Evolutionary conservation across 148 eudicot species (phyloP).

Genomic region (Persicaria maculosa): DNA sequence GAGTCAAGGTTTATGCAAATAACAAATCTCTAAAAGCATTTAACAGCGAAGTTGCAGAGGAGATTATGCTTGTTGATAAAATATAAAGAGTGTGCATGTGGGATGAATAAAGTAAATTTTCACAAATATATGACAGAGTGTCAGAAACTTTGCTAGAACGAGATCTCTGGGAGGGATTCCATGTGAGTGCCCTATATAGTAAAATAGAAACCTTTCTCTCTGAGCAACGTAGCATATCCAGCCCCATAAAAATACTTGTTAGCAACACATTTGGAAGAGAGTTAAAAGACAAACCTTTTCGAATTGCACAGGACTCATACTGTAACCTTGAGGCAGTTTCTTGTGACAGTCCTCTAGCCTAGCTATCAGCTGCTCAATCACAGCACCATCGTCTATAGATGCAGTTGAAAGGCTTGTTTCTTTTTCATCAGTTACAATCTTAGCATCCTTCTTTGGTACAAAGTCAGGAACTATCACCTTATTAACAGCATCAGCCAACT

Average conservation of each 20-base stretch:
- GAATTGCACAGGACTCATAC: slow-evolving; percentile 38
- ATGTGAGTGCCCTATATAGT: neutral
- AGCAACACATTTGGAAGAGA: neutral
- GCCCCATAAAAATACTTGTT: neutral
- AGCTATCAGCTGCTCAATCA: slow-evolving; percentile 26
- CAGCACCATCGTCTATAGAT: slow-evolving; percentile 34
- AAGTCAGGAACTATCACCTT: slow-evolving; percentile 36
- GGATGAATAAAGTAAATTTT: neutral
- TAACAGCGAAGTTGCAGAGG: neutral
- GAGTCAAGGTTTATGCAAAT: neutral
- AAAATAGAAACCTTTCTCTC: neutral
- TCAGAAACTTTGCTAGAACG: neutral
- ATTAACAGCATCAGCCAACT: slow-evolving; percentile 28
- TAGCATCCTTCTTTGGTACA: slow-evolving; percentile 30
- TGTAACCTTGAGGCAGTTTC: slow-evolving; percentile 30
- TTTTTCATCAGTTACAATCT: slow-evolving; percentile 39
- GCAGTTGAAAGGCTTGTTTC: slow-evolving; percentile 29
- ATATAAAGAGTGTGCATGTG: neutral
- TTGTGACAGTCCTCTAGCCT: slow-evolving; percentile 22
- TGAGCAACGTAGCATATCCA: neutral
- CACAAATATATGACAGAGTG: neutral
- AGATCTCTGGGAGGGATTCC: neutral
- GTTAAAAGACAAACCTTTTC: slow-evolving; percentile 26
- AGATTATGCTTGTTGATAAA: slow-evolving; percentile 2
- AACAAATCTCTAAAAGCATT: no score